Base-by-base conservation (phyloP, 2,329 filamentous ascomycete species). In the Fusarium sp. region DNA sequence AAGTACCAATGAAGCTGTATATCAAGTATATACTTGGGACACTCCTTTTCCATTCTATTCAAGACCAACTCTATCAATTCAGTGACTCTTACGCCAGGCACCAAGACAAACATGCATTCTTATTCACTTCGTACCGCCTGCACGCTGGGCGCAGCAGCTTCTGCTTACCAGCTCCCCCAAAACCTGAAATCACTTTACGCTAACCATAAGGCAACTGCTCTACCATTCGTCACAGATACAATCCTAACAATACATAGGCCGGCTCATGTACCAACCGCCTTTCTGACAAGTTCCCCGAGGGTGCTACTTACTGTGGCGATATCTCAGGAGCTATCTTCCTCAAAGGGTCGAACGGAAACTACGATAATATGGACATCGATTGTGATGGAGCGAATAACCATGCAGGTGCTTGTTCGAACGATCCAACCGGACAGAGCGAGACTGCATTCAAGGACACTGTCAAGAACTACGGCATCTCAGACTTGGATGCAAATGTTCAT, bases 321-420 rank as follows among this genome's bases (percentile, higher is more conserved):
- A 26, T 56, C 2, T 16, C 38, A 12, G 53, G 53, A 11, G 53
- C 38, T 26, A 36, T 68, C 31, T 89, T 84, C 73, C 77, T 89
- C 6, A 83, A 84, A 53, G 85, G 84, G 13, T 78, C 76, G 2
- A 74, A 78, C 15, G 80, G 81, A 7, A 78, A 83, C 30, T 81
- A 89, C 51, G 84, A 83, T 13, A 86, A 89, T 76, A 88, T 90
- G 84, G 88, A 90, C 65, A 82, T 90, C 47, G 88, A 90, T 79
- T 91, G 88, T 71, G 88, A 90, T 66, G 80, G 82, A 8, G 81
- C 61, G 1, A 58, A 64, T n/a, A 35, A 44, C 10, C 80, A 84
- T 61, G 84, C 83, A 28, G 84, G 85, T 0, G 81, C 83, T 20
- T 75, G 73, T 13, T 50, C 35, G 3, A 51, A 64, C 8, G 58